phyloP scores from a whole-genome alignment of 805 yeast genomes.

The Lipomyces orientalis region DNA sequence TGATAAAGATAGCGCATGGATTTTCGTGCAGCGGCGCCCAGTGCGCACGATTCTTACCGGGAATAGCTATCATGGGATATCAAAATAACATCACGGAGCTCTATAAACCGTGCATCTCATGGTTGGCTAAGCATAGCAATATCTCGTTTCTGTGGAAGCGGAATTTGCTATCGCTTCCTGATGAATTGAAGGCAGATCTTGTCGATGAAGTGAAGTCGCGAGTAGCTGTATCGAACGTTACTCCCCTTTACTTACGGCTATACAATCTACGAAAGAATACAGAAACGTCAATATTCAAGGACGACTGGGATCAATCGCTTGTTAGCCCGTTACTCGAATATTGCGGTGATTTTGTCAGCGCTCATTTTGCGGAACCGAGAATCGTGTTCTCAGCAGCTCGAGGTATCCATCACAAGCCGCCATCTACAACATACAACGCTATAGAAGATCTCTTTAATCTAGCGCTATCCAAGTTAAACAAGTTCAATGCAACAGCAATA shows the following conservation, averaged over 20 bases:
- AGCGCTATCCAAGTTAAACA: conserved; percentile 10
- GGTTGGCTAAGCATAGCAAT: conserved; percentile 32
- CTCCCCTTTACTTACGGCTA: conserved; percentile 28
- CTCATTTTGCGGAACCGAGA: conserved; percentile 31
- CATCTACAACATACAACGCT: conserved; percentile 26
- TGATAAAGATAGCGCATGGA: conserved; percentile 28
- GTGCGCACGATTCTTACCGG: conserved; percentile 28
- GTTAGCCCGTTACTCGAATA: conserved; percentile 25
- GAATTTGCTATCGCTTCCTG: conserved; percentile 26
- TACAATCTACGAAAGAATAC: conserved; percentile 27
- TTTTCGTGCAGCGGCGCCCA: conserved; percentile 33
- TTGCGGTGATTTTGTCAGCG: conserved; percentile 21
- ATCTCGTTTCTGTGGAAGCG: conserved; percentile 33
- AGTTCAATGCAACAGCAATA: conserved; percentile 25
- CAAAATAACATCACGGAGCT: conserved; percentile 27
- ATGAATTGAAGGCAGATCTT: conserved; percentile 22
- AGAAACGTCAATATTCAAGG: conserved; percentile 24
- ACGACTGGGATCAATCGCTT: conserved; percentile 32
- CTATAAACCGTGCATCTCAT: conserved; percentile 30
- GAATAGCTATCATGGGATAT: conserved; percentile 29
- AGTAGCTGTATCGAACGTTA: conserved; percentile 22
- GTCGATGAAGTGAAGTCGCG: conserved; percentile 28
- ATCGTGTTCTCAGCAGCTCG: conserved; percentile 32
- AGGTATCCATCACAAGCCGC: conserved; percentile 20
- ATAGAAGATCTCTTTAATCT: conserved; percentile 23